Conservation (phyloP, 1,284 basidiomycete species). For the Hypsizygus ulmarius region DNA sequence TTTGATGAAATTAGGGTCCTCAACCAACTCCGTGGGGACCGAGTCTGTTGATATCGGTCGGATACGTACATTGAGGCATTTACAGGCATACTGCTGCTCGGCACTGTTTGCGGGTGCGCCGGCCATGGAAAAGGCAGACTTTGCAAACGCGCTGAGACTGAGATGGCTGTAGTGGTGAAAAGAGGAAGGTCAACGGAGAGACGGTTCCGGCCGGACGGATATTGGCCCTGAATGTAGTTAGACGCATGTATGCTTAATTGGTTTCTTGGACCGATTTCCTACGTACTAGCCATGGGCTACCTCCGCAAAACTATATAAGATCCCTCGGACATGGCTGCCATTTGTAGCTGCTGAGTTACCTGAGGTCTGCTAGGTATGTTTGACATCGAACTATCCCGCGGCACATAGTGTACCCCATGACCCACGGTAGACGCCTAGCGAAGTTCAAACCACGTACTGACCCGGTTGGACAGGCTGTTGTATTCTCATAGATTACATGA, state of each 20-base stretch:
- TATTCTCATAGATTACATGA: slow-evolving; percentile 18
- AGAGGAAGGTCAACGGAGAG: slow-evolving; percentile 21
- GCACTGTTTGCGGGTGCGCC: slow-evolving; percentile 21
- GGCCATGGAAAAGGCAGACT: slow-evolving; percentile 24
- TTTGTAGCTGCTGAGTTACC: neutral
- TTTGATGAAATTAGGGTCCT: slow-evolving; percentile 49
- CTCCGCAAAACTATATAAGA: slow-evolving; percentile 14
- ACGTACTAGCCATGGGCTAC: slow-evolving; percentile 3
- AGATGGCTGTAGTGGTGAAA: slow-evolving; percentile 18
- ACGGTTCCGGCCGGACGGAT: slow-evolving; percentile 27
- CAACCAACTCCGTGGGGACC: slow-evolving; percentile 30
- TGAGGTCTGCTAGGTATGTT: too few relatives aligned
- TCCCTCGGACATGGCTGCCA: too few relatives aligned
- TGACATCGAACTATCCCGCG: slow-evolving; percentile 7
- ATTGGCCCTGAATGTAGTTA: slow-evolving; percentile 2
- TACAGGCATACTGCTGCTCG: slow-evolving; percentile 48
- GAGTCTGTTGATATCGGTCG: slow-evolving; percentile 25
- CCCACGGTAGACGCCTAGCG: slow-evolving; percentile 16
- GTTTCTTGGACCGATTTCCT: too few relatives aligned
- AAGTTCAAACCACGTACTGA: slow-evolving; percentile 5
- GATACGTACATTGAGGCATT: slow-evolving; percentile 70
- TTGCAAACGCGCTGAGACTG: slow-evolving; percentile 16
- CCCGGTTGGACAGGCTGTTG: slow-evolving; percentile 10
- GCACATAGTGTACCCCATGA: slow-evolving; percentile 10
- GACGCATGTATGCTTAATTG: slow-evolving; percentile 4